Base-by-base conservation (phyloP, 768 basidiomycete genomes). In the Amanita subjunquillea region DNA sequence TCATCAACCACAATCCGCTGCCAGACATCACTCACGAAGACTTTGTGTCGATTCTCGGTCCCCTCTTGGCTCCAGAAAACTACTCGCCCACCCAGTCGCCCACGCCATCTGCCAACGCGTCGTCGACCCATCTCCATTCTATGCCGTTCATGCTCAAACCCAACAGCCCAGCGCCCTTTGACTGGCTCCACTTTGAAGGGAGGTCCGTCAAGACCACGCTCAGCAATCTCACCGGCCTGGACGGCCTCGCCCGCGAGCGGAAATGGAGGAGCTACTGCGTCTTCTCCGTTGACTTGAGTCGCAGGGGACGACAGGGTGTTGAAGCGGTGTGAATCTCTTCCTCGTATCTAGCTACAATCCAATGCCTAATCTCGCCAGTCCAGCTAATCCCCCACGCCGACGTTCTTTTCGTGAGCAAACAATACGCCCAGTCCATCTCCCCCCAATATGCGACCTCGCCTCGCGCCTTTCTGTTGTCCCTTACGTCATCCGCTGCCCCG, bases 1-100 rank as follows among this genome's bases (percentile, higher is more conserved):
- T 90, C 48, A 80, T 91, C 58, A 89, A 92, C 65, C 87, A 92
- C 67, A 91, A 91, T 58, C 88, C 90, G 2, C 73, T 92, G 6
- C 90, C 87, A 0, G 90, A 91, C 56, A 79, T 91, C 56, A 85
- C 87, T 0, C 89, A 91, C 57, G 89, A 91, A 56, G 89, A 92
- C 60, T 91, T 91, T 59, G 82, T 92, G 38, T 77, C 83, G 3
- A 68, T 87, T 43, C 72, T 91, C 1, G 87, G 88, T 0, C 89
- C 89, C n/a, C 64, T 91, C 22, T 77, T 91, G 20, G 85, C 82
- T 0, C 87, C 88, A 8, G 88, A 90, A 64, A 90, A 90, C 62
- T 91, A 83, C 42, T 65, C 67, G 45, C 58, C 65, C 17, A 58
- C 61, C 6, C 48, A 55, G 27, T 63, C 61, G 25, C 64, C 71